Base-by-base conservation (phyloP, 208 protist genomes). In the Trypanosoma platydactyli region DNA sequence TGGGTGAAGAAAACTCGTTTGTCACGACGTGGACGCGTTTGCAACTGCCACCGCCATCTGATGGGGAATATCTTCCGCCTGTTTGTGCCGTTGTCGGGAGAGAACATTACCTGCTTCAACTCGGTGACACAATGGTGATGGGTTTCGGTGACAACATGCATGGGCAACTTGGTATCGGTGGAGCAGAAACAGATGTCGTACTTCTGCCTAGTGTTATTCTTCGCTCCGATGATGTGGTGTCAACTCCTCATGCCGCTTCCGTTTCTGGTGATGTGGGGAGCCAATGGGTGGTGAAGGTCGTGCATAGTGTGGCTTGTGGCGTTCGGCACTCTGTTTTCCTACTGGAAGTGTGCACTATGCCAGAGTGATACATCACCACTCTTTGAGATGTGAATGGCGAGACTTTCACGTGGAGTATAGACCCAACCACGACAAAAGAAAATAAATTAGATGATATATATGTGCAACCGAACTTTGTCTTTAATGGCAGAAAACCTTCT, bases 131-230 rank as follows among this genome's bases (percentile, higher is more conserved):
- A 38, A 35, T 68, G 18, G 81, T 95, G 22, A 50, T 80, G 9
- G 89, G 89, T 40, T 95, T 95, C 63, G 89, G 89, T 25, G 81
- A 87, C 50, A 93, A 95, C 64, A 71, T 93, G 48, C 77, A 93
- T 64, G 86, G 86, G 27, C 84, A 95, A 55, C 56, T 95, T 15
- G 84, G 79, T 11, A 46, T 61, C 38, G 27, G 27, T 25, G 58
- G 53, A 9, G 64, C 53, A 13, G 38, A 49, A 20, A 48, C n/a
- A 48, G 77, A 83, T 57, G 27, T 46, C 18, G 49, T 73, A 11
- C n/a, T 70, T 6, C 20, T 16, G 20, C 79, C 79, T 5, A 65
- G 50, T 18, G 54, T 68, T 46, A 35, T 89, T 29, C 50, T 91
- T 63, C 53, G 27, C 20, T 20, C 40, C 3, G 86, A 86, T 6